Percentiles rank a stretch among this genome's conserved stretches.
phyloP scores from a whole-genome alignment of 768 basidiomycete species.

The Pleurotus sapidus region DNA sequence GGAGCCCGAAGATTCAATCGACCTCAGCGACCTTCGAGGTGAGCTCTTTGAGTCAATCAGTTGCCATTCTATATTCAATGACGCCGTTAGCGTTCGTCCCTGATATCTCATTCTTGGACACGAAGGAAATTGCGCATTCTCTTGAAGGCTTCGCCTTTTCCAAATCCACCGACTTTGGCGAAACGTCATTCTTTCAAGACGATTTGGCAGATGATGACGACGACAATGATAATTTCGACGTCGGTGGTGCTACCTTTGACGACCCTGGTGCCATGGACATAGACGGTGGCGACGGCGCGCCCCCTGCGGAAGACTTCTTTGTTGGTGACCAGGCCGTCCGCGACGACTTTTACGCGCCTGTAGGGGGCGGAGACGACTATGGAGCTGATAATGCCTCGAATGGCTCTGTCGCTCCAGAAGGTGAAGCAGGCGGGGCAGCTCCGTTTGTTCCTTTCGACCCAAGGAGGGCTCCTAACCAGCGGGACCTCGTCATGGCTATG shows the following conservation, averaged over 20 bases:
- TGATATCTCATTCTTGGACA: constrained; percentile 57
- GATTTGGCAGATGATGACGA: constrained; percentile 41
- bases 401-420: constrained; percentile 43
- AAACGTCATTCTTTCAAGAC: constrained; percentile 57
- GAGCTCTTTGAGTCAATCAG: constrained; percentile 16
- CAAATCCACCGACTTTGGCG: constrained; percentile 61
- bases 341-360: constrained; percentile 43
- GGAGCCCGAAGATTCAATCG: constrained; percentile 69
- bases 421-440: constrained; percentile 30
- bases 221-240: constrained; percentile 44
- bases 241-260: constrained; percentile 25
- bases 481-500: constrained; percentile 87
- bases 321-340: constrained; percentile 28
- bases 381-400: constrained; percentile 33
- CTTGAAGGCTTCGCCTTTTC: constrained; percentile 82
- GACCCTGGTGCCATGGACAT: constrained; percentile 30
- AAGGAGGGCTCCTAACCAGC: constrained; percentile 66
- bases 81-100: constrained; percentile 59
- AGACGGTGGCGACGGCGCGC: constrained; percentile 30
- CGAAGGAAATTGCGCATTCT: constrained; percentile 77
- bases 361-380: constrained; percentile 18
- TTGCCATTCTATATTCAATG: not conserved
- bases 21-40: constrained; percentile 64
- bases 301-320: constrained; percentile 45
- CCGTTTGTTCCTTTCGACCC: constrained; percentile 83